phyloP scores from a whole-genome alignment of 805 yeast genomes.

The Sungouiozyma intestinalis region DNA sequence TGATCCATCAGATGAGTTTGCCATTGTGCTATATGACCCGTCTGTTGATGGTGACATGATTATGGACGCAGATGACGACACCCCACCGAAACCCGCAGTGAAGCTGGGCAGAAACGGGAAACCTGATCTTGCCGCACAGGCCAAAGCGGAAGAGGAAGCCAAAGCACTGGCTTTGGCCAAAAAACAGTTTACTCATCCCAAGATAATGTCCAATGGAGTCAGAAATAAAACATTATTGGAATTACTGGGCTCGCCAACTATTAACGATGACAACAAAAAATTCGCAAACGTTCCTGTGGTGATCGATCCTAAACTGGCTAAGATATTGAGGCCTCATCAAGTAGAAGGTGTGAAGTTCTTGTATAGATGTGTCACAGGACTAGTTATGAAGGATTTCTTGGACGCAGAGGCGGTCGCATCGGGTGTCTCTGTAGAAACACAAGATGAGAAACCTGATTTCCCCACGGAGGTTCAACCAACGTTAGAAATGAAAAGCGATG shows the following conservation, averaged over 20 bases:
- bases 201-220: constrained; percentile 25
- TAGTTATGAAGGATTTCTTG: constrained; percentile 36
- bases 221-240: constrained; percentile 60
- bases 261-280: constrained; percentile 35
- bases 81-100: constrained; percentile 11
- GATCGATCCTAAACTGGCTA: constrained; percentile 78
- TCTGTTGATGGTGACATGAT: constrained; percentile 58
- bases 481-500: background rate
- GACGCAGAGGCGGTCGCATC: constrained; percentile 17
- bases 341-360: constrained; percentile 89
- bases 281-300: constrained; percentile 91
- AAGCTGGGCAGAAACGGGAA: constrained; percentile 14
- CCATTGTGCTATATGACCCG: constrained; percentile 91
- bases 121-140: constrained; percentile 4
- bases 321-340: constrained; percentile 89
- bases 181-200: constrained; percentile 26
- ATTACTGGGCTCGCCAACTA: constrained; percentile 39
- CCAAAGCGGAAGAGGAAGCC: constrained; percentile 14
- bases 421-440: constrained; percentile 1
- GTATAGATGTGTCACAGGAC: constrained; percentile 83
- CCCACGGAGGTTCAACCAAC: constrained; percentile 1
- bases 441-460: background rate
- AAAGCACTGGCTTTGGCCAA: constrained; percentile 4
- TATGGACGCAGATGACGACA: constrained; percentile 9
- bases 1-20: constrained; percentile 88